Base-by-base conservation (phyloP, 2,329 filamentous ascomycete genomes). In the Fusarium albidum region DNA sequence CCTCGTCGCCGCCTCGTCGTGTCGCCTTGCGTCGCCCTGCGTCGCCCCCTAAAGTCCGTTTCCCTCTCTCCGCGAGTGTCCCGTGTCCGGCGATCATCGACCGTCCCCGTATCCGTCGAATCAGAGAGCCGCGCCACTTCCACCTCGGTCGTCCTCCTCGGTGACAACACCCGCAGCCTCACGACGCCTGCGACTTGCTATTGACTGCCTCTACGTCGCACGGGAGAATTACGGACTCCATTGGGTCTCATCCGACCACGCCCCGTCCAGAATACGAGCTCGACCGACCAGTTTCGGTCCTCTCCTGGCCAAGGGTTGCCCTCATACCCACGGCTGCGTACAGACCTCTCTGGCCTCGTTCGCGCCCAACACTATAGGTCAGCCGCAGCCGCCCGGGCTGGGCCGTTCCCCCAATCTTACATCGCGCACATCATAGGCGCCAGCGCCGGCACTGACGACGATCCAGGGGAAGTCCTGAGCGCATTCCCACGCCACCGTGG, bases 191-290 rank as follows among this genome's bases (percentile, higher is more conserved):
- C 56, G 47, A 57, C 53, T 34, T 55, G 52, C 45, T 59, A 55
- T 64, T 66, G 65, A 68, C 53, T 58, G 28, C 43, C 21, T 52
- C 48, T 48, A 60, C 47, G 63, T 68, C 49, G 41, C 61, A 66
- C 65, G 9, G 51, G 38, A 61, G 57, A 52, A 58, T 28, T 28
- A 59, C 29, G 51, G 37, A 59, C 49, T 53, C 56, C 57, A 67
- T 69, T 69, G 67, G 64, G 49, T 55, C 59, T 61, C 53, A 29
- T 41, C 48, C 51, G 47, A 59, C 26, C 48, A 54, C 59, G 33
- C 45, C 57, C 50, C 40, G 31, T 59, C 48, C 50, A 66, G 63
- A 67, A 72, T 72, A 73, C 71, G 71, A 72, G 68, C 61, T 59
- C 41, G 53, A 53, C 59, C 65, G 66, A 64, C 57, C 59, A 64